These are phyloP conservation scores for Cryptococcus wingfieldii DNA, from an alignment of 1,284 basidiomycete genomes.

Conservation along the genomic window DNA sequence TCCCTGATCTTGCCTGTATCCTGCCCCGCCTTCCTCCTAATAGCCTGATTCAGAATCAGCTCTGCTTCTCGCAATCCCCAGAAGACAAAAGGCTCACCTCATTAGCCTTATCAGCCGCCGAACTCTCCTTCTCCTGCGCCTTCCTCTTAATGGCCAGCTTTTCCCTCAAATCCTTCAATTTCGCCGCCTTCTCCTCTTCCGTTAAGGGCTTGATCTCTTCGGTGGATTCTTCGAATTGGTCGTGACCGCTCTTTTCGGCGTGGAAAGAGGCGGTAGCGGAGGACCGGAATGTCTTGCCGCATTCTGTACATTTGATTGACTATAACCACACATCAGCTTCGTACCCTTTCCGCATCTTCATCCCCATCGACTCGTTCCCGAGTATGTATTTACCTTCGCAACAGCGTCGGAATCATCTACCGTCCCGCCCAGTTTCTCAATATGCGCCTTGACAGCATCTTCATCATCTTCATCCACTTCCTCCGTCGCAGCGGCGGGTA, in stretches of 20 bases:
- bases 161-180: conserved; percentile 70
- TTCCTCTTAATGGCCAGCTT: conserved; percentile 73
- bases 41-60: conserved; percentile 38
- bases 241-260: conserved; percentile 91
- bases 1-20: conserved; percentile 70
- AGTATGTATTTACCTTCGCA: conserved; percentile 29
- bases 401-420: conserved; percentile 29
- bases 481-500: conserved; percentile 53
- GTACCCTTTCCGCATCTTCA: not conserved
- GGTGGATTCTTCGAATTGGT: conserved; percentile 89
- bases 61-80: not conserved
- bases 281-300: conserved; percentile 81
- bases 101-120: conserved; percentile 67
- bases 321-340: not conserved
- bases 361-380: no score
- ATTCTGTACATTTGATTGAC: conserved; percentile 53
- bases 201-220: conserved; percentile 82
- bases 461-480: conserved; percentile 67
- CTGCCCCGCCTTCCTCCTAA: conserved; percentile 78
- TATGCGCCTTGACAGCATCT: conserved; percentile 53
- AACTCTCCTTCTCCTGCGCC: conserved; percentile 64
- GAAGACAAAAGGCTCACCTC: conserved; percentile 51
- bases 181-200: conserved; percentile 85
- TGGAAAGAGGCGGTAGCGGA: conserved; percentile 87
- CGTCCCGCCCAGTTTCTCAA: conserved; percentile 36